Percentiles rank a stretch among this genome's conserved stretches.
phyloP scores from a whole-genome alignment of 192 early-diverging fungal genomes.

The Rhizophagus sp. region DNA sequence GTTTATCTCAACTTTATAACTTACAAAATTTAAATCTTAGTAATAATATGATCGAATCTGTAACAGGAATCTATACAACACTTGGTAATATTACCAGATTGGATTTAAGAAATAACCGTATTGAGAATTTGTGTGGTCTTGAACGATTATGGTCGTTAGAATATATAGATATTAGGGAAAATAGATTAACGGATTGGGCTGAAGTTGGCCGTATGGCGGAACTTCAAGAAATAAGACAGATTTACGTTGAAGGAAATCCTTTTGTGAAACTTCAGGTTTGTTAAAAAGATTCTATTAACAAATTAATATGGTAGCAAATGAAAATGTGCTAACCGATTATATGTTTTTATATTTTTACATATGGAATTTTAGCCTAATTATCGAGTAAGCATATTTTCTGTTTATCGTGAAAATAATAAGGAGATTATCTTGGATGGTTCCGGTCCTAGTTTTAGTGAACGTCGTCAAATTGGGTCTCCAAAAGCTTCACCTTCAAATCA shows the following conservation, averaged over 20 bases:
- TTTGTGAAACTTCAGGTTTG: slow-evolving; percentile 50
- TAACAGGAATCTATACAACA: slow-evolving; percentile 48
- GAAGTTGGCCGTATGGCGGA: slow-evolving; percentile 53
- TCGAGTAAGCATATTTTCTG: slow-evolving; percentile 51
- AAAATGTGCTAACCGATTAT: slow-evolving; percentile 1
- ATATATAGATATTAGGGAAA: slow-evolving; percentile 55
- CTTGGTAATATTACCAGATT: slow-evolving; percentile 55
- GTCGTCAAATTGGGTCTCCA: slow-evolving; percentile 33
- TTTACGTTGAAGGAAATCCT: slow-evolving; percentile 58
- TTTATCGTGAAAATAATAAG: slow-evolving; percentile 45
- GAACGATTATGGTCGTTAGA: slow-evolving; percentile 60
- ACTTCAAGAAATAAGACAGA: slow-evolving; percentile 49
- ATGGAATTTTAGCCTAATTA: slow-evolving; percentile 43
- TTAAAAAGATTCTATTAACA: background rate
- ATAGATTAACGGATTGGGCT: slow-evolving; percentile 50
- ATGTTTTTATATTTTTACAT: background rate
- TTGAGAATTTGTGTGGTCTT: slow-evolving; percentile 52
- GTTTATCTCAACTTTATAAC: slow-evolving; percentile 49
- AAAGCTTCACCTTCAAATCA: slow-evolving; percentile 26
- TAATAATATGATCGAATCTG: slow-evolving; percentile 56
- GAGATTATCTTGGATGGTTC: slow-evolving; percentile 53
- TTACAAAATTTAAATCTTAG: slow-evolving; percentile 51
- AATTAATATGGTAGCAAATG: background rate
- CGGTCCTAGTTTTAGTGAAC: slow-evolving; percentile 49
- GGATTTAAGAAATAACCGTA: slow-evolving; percentile 51